A percentile compares a stretch with the other conserved stretches of the same genome.
Evolutionary conservation across 2,329 filamentous ascomycete genomes (phyloP).

Genomic region (Scedosporium aurantiacum): DNA sequence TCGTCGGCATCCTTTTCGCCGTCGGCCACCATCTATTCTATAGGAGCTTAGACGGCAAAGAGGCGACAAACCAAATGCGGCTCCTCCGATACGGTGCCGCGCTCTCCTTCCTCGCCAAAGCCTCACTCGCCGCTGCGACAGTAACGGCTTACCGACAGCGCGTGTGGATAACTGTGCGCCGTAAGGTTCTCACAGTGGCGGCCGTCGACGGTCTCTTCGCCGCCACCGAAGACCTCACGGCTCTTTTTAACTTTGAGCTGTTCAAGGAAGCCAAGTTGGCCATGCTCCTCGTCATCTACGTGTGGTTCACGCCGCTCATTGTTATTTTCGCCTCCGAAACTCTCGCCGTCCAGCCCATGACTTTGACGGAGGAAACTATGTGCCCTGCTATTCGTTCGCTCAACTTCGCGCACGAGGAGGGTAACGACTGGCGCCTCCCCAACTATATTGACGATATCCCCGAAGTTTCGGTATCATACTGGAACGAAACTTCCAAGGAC

Average conservation of each 20-base stretch:
- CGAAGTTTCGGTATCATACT: slow-evolving; percentile 19
- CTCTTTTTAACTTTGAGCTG: slow-evolving; percentile 19
- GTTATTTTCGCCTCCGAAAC: slow-evolving; percentile 28
- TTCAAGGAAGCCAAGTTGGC: slow-evolving; percentile 21
- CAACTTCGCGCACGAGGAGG: slow-evolving; percentile 23
- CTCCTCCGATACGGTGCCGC: slow-evolving; percentile 25
- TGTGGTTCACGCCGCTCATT: slow-evolving; percentile 27
- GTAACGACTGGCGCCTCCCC: slow-evolving; percentile 21
- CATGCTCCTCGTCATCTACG: slow-evolving; percentile 21
- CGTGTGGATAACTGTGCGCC: slow-evolving; percentile 14
- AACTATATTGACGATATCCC: slow-evolving; percentile 16
- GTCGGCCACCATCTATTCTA: slow-evolving; percentile 26
- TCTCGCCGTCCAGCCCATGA: slow-evolving; percentile 18
- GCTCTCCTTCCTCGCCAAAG: slow-evolving; percentile 25
- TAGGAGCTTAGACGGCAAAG: slow-evolving; percentile 17
- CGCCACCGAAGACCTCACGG: slow-evolving; percentile 19
- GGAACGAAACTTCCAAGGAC: slow-evolving; percentile 19
- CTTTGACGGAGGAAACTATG: slow-evolving; percentile 12
- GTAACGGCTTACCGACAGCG: slow-evolving; percentile 16
- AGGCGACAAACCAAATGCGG: slow-evolving; percentile 19
- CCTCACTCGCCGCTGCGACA: slow-evolving; percentile 21
- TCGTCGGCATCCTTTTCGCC: slow-evolving; percentile 20
- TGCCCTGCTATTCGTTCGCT: slow-evolving; percentile 20
- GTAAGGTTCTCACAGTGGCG: slow-evolving; percentile 12
- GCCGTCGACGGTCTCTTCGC: slow-evolving; percentile 20